Conservation (phyloP, 441 rosid species). For the Biscutella laevigata region DNA sequence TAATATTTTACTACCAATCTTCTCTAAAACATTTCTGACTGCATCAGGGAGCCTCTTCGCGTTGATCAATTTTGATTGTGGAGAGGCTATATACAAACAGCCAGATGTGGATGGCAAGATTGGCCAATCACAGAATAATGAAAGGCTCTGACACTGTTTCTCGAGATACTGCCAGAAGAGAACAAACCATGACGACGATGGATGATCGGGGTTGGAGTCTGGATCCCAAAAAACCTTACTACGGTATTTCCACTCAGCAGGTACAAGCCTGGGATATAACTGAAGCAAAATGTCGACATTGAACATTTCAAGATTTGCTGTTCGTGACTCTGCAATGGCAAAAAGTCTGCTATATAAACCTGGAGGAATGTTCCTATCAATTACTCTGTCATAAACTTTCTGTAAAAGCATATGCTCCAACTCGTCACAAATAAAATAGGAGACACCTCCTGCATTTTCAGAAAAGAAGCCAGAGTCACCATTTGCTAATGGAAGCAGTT, state of each 20-base stretch:
- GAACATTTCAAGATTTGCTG: conserved; percentile 57
- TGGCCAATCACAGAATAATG: conserved; percentile 88
- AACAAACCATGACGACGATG: conserved; percentile 75
- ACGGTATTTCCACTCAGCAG: conserved; percentile 78
- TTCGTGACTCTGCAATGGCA: conserved; percentile 61
- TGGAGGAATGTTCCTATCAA: conserved; percentile 64
- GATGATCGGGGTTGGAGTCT: conserved; percentile 50
- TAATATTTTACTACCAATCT: conserved; percentile 88
- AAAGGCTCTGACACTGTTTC: conserved; percentile 52
- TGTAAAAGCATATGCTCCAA: conserved; percentile 67
- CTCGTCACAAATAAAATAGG: conserved; percentile 70
- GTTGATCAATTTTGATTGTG: conserved; percentile 64
- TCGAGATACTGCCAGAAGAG: conserved; percentile 82
- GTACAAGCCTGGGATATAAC: conserved; percentile 70
- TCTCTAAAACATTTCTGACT: conserved; percentile 54
- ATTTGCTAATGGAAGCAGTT: conserved; percentile 84
- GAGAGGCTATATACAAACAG: conserved; percentile 63
- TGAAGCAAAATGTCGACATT: conserved; percentile 47
- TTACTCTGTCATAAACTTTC: conserved; percentile 56
- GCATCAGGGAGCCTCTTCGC: conserved; percentile 55
- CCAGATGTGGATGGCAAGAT: conserved; percentile 89
- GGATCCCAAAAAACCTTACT: conserved; percentile 71
- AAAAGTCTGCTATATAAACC: conserved; percentile 54
- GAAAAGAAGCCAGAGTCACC: conserved; percentile 72
- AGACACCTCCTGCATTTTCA: conserved; percentile 43